Evolutionary conservation across 2,329 filamentous ascomycete genomes (phyloP).

Genomic region (Alternaria viburni): DNA sequence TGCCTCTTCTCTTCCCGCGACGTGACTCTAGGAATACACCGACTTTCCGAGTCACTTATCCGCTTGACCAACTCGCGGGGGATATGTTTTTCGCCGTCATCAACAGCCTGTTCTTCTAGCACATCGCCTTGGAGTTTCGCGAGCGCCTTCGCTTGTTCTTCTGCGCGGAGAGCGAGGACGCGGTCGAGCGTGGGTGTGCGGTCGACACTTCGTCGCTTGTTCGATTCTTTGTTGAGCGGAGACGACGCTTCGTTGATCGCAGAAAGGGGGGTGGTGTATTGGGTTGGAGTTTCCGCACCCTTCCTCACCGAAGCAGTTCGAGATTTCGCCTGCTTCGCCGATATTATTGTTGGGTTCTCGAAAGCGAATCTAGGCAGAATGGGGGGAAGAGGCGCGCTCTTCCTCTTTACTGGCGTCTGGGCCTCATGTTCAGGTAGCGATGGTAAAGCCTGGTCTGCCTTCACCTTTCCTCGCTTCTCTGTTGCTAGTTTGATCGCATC

Average conservation of each 20-base stretch:
- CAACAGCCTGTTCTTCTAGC: fast-evolving
- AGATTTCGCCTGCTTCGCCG: background rate
- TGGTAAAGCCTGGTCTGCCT: background rate
- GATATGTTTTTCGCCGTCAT: background rate
- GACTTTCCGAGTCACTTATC: background rate
- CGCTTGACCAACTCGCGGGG: background rate
- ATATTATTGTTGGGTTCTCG: background rate
- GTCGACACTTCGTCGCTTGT: background rate
- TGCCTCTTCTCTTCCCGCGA: background rate
- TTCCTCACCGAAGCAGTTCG: background rate
- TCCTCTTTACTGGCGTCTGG: no score
- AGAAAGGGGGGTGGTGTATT: background rate
- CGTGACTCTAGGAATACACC: background rate
- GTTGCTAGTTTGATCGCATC: background rate
- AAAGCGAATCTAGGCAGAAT: no score
- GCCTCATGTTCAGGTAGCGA: background rate
- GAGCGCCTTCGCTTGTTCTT: conserved; percentile 5
- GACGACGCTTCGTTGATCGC: background rate
- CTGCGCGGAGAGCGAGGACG: background rate
- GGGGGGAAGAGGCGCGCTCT: fast-evolving
- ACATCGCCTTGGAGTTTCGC: background rate
- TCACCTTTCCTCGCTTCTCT: background rate
- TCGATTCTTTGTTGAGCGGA: background rate
- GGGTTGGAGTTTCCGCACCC: background rate
- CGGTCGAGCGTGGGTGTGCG: background rate